Evolutionary conservation across 768 basidiomycete genomes (phyloP), one percentile per base, ranked within the genome.

Genomic region (Mycena alexandri): DNA sequence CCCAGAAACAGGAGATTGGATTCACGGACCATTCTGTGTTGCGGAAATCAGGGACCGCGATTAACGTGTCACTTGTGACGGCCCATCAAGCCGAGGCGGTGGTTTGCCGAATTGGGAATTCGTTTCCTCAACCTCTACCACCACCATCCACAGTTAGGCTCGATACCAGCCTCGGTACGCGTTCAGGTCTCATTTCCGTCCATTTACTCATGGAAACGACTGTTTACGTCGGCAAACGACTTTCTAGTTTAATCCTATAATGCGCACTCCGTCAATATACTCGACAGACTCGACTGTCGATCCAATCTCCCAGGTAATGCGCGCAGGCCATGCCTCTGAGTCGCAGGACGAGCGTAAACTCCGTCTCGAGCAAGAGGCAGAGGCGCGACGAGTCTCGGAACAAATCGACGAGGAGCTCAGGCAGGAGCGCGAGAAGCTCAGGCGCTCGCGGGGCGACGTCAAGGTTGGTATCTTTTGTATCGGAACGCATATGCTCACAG

Each of bases 341-440:
- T 88, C 90, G 0, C 89, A 90, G 2, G 75, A 79, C 0, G 89
- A 94, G 75, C 89, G 91, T 53, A 80, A 82, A 53, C 69, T 78
- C 36, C 87, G 93, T 63, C 85, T 93, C 19, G 79, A 84, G 67
- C 76, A 82, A 41, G 93, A 95, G 79, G 87, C 87, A 0, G 90
- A 93, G 68, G 92, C 93, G 3, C 90, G 89, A 76, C 86, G 88
- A 53, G 81, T 91, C 66, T 93, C 91, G 53, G 93, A 95, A 67
- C 85, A 86, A 76, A 95, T 95, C 73, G 93, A 95, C 78, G 93
- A 93, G 74, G 87, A 93, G 72, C 83, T 95, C 59, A 87, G 88
- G 70, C 79, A 82, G 65, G 93, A 95, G 73, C 85, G 88, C 63
- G 90, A 91, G 75, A 84, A 82, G 56, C 72, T 88, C 63, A 89